These are phyloP conservation scores for Persicaria maculosa DNA, from an alignment of 148 eudicot genomes.

Conservation along the genomic window DNA sequence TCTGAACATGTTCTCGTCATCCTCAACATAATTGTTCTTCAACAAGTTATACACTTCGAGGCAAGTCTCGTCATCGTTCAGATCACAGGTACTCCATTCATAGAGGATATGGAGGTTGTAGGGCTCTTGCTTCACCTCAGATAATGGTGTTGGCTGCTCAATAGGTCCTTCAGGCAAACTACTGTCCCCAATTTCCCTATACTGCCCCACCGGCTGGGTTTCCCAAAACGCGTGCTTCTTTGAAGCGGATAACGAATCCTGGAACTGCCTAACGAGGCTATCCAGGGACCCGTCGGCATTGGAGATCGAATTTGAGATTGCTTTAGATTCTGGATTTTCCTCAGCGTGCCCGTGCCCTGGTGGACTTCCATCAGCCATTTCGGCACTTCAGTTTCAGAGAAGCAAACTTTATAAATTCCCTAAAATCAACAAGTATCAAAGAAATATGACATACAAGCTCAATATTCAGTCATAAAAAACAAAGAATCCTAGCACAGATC, in stretches of 20 bases:
- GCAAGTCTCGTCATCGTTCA: conserved; percentile 65
- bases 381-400: too few relatives aligned
- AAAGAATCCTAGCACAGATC: too few relatives aligned
- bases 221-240: conserved; percentile 69
- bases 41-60: conserved; percentile 60
- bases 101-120: conserved; percentile 58
- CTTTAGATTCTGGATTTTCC: too few relatives aligned
- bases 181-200: conserved; percentile 48
- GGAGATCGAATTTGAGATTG: background rate
- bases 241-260: conserved; percentile 46
- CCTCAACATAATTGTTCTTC: conserved; percentile 77
- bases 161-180: conserved; percentile 61
- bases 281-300: conserved; percentile 21
- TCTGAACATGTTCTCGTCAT: conserved; percentile 87
- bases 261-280: conserved; percentile 37
- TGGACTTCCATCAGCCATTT: too few relatives aligned
- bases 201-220: conserved; percentile 67
- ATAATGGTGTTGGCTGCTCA: conserved; percentile 48
- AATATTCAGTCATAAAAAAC: too few relatives aligned
- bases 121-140: conserved; percentile 63
- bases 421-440: too few relatives aligned
- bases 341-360: too few relatives aligned
- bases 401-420: too few relatives aligned
- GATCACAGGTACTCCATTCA: conserved; percentile 86
- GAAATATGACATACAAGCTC: too few relatives aligned